These are phyloP conservation scores for Botryosphaeria dothidea DNA, from an alignment of 2,329 filamentous ascomycete genomes.

Conservation along the genomic window DNA sequence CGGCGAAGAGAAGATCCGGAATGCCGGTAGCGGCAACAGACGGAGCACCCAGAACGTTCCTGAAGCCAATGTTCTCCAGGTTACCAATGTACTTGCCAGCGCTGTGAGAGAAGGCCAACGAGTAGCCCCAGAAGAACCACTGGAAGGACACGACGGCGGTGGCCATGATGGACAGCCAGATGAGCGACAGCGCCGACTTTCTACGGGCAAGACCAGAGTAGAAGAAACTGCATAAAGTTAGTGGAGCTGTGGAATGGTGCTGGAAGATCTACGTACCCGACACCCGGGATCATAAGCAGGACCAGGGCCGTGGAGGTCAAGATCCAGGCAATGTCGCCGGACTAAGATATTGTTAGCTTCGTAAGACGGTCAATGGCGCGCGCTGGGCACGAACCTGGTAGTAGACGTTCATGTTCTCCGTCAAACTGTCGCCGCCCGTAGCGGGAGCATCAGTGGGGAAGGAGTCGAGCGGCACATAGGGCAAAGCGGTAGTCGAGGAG, in stretches of 20 bases:
- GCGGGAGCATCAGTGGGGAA: constrained; percentile 59
- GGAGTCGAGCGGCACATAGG: constrained; percentile 34
- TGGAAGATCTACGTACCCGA: constrained; percentile 55
- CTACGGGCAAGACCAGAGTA: constrained; percentile 87
- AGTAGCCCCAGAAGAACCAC: constrained; percentile 96
- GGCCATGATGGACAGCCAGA: constrained; percentile 83
- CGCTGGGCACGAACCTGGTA: constrained; percentile 62
- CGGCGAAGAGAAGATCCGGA: constrained; percentile 80
- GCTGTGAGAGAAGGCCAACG: constrained; percentile 76
- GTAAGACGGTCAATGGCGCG: background rate
- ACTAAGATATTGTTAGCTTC: constrained; percentile 46
- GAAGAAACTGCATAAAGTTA: constrained; percentile 67
- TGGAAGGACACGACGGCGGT: constrained; percentile 80
- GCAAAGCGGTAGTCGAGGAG: constrained; percentile 33
- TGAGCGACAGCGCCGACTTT: constrained; percentile 83
- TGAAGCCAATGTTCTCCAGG: constrained; percentile 77
- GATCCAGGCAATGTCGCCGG: constrained; percentile 82
- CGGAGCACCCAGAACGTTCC: constrained; percentile 70
- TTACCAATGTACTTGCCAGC: constrained; percentile 77
- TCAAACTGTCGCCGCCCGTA: constrained; percentile 65
- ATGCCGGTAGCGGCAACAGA: constrained; percentile 73
- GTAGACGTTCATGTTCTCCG: constrained; percentile 74
- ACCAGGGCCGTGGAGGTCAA: constrained; percentile 76
- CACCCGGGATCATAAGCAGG: constrained; percentile 88
- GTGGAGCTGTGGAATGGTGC: background rate